Conservation (phyloP, 805 yeast genomes). For the Kodamaea laetipori region DNA sequence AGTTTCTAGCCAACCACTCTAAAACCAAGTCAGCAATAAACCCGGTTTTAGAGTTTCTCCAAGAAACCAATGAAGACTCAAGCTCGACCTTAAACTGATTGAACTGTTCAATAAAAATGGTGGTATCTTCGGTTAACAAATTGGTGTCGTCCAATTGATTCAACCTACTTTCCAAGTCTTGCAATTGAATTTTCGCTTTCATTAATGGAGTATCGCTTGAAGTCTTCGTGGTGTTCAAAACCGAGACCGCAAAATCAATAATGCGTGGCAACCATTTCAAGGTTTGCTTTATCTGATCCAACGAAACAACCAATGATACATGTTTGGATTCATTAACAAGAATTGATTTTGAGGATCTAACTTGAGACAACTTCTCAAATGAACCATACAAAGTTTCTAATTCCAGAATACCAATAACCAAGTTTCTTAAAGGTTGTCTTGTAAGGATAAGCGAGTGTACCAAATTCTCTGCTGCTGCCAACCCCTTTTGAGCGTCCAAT, state of each 20-base stretch:
- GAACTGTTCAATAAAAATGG: slow-evolving; percentile 24
- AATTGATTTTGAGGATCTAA: slow-evolving; percentile 19
- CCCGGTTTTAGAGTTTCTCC: slow-evolving; percentile 37
- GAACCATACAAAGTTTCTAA: slow-evolving; percentile 14
- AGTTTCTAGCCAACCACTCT: slow-evolving; percentile 43
- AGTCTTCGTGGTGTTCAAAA: not conserved
- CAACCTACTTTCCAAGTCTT: slow-evolving; percentile 10
- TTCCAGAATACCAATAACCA: slow-evolving; percentile 23
- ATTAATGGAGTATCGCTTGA: slow-evolving; percentile 13
- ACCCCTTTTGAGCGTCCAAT: slow-evolving; percentile 70
- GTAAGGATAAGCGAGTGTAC: slow-evolving; percentile 57
- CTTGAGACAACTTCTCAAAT: slow-evolving; percentile 19
- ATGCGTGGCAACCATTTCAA: slow-evolving; percentile 8
- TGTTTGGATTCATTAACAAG: slow-evolving; percentile 17
- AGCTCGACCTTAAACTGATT: slow-evolving; percentile 25
- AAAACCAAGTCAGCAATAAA: slow-evolving; percentile 53
- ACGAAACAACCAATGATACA: slow-evolving; percentile 23
- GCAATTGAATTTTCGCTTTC: slow-evolving; percentile 19
- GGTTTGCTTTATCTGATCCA: not conserved
- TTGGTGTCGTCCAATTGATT: slow-evolving; percentile 15
- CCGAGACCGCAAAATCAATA: slow-evolving; percentile 4
- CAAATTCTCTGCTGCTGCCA: slow-evolving; percentile 75
- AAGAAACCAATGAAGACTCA: slow-evolving; percentile 24
- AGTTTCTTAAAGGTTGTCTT: slow-evolving; percentile 49
- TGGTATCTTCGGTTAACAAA: slow-evolving; percentile 18